These are phyloP conservation scores for Apiotrichum domesticum DNA, from an alignment of 1,284 basidiomycete species.

Conservation along the genomic window DNA sequence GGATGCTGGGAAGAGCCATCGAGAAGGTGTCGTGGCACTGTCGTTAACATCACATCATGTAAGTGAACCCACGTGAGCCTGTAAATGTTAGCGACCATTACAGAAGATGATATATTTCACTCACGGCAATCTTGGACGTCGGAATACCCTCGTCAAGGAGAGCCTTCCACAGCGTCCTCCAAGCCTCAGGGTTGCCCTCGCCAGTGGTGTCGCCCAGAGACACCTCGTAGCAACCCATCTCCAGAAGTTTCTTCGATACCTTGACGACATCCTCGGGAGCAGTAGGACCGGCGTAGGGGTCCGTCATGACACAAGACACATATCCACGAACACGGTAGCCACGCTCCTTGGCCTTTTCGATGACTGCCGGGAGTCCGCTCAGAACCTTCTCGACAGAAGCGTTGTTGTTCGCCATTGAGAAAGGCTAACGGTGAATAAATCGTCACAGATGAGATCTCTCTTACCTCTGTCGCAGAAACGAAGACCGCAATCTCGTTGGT, in stretches of 20 bases:
- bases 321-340: slow-evolving; percentile 80
- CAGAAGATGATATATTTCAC: slow-evolving; percentile 25
- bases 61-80: slow-evolving; percentile 51
- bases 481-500: slow-evolving; percentile 87
- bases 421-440: slow-evolving; percentile 49
- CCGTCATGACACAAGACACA: slow-evolving; percentile 70
- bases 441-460: not conserved
- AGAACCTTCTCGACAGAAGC: slow-evolving; percentile 68
- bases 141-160: slow-evolving; percentile 53
- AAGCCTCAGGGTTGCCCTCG: slow-evolving; percentile 66
- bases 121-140: slow-evolving; percentile 63
- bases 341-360: slow-evolving; percentile 55
- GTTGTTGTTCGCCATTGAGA: slow-evolving; percentile 81
- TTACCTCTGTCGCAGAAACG: slow-evolving; percentile 71
- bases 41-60: not conserved
- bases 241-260: slow-evolving; percentile 63
- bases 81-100: not conserved
- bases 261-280: slow-evolving; percentile 62
- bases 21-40: slow-evolving; percentile 92
- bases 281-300: slow-evolving; percentile 78
- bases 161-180: slow-evolving; percentile 63
- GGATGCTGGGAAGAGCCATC: slow-evolving; percentile 56
- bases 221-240: slow-evolving; percentile 94
- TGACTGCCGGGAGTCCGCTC: slow-evolving; percentile 57
- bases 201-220: slow-evolving; percentile 90